phyloP scores from a whole-genome alignment of 169 alveolate species.

The Miamiensis avidus region DNA sequence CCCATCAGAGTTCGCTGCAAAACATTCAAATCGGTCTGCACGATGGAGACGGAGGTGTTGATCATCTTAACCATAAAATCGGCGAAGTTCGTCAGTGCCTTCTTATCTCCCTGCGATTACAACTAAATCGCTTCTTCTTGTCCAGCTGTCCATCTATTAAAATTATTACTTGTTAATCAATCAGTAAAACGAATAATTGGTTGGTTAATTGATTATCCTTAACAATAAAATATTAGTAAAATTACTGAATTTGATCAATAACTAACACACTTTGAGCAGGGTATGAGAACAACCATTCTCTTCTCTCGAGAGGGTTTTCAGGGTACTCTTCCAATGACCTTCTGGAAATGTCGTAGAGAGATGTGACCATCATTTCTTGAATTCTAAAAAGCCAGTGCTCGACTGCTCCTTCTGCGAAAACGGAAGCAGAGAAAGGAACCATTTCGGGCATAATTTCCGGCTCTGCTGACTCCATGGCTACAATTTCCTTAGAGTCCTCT shows the following conservation, averaged over 20 bases:
- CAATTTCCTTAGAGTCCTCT: constrained; percentile 75
- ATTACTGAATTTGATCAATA: constrained; percentile 71
- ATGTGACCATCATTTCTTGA: constrained; percentile 84
- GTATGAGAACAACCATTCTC: constrained; percentile 80
- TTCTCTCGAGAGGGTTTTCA: constrained; percentile 72
- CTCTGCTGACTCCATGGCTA: constrained; percentile 84
- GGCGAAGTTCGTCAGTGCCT: constrained; percentile 77
- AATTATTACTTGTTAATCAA: no score
- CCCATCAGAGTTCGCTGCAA: constrained; percentile 86
- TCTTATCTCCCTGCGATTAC: constrained; percentile 59
- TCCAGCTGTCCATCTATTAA: constrained; percentile 82
- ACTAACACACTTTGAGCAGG: constrained; percentile 86
- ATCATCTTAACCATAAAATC: constrained; percentile 80
- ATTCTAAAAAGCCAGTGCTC: constrained; percentile 88
- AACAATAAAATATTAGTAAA: no score
- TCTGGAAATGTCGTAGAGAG: constrained; percentile 83
- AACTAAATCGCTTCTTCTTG: constrained; percentile 50
- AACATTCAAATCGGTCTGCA: constrained; percentile 76
- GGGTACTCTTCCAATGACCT: constrained; percentile 73
- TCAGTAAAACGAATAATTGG: no score
- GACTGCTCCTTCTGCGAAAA: constrained; percentile 86
- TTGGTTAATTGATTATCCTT: no score
- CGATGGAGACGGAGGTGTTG: constrained; percentile 78
- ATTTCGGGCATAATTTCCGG: constrained; percentile 64
- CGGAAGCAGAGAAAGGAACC: constrained; percentile 72